Conservation (phyloP, 2,329 filamentous ascomycete species). For the Cercospora citrullina region DNA sequence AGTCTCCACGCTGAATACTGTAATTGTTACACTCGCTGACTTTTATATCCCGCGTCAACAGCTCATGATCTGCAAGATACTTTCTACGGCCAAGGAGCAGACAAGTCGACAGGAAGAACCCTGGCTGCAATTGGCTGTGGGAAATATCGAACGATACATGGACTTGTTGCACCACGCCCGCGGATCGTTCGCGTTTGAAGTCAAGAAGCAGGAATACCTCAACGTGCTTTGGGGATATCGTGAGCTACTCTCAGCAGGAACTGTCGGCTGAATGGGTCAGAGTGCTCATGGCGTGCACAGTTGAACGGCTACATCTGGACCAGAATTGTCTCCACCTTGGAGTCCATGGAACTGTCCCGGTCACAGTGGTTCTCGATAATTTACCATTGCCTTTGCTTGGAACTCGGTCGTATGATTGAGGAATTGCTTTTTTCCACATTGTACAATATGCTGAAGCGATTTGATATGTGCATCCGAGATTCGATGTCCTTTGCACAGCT, state of each 20-base stretch:
- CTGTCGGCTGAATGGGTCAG: neutral
- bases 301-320: neutral
- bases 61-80: conserved; percentile 1
- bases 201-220: conserved; percentile 1
- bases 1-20: neutral
- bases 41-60: neutral
- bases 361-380: neutral
- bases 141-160: conserved; percentile 9
- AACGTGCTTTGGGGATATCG: neutral
- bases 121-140: neutral
- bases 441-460: neutral
- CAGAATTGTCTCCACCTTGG: neutral
- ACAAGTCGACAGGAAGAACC: neutral
- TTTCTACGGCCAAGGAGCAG: neutral
- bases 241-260: neutral
- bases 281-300: neutral
- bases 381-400: neutral
- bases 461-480: neutral
- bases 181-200: neutral
- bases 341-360: neutral
- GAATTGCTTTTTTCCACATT: neutral
- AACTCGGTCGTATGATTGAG: neutral
- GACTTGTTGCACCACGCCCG: neutral
- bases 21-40: neutral
- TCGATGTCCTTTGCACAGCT: neutral